Conservation (phyloP, 208 protist species). For the Lotmaria passim region DNA sequence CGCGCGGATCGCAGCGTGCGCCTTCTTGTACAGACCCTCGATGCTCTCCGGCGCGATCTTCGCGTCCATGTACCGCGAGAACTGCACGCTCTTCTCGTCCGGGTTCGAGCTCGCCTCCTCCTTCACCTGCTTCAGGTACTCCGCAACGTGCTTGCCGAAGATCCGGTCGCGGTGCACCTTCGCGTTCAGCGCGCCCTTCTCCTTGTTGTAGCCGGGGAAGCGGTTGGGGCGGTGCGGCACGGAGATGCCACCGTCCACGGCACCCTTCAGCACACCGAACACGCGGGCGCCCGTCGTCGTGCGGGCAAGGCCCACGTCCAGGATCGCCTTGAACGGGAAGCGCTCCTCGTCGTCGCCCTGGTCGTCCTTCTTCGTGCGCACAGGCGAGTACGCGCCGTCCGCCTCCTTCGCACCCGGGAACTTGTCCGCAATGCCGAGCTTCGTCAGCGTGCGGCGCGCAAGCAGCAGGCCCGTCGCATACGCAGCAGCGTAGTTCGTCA, state of each 20-base stretch:
- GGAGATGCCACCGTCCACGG: conserved; percentile 97
- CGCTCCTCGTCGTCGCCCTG: conserved; percentile 84
- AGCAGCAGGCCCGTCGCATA: conserved; percentile 98
- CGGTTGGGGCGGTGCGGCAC: conserved; percentile 97
- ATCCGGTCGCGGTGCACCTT: conserved; percentile 95
- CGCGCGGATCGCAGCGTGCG: conserved; percentile 94
- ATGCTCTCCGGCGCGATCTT: conserved; percentile 93
- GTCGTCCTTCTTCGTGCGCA: conserved; percentile 78
- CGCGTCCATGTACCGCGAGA: conserved; percentile 95
- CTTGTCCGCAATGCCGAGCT: conserved; percentile 93
- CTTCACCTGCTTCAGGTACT: conserved; percentile 98
- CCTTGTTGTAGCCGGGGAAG: conserved; percentile 96
- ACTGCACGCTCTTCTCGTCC: conserved; percentile 94
- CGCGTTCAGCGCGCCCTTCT: conserved; percentile 90
- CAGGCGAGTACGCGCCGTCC: conserved; percentile 84
- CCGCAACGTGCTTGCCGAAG: conserved; percentile 97
- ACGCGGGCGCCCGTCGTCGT: conserved; percentile 97
- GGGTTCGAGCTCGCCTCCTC: conserved; percentile 92
- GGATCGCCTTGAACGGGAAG: conserved; percentile 97
- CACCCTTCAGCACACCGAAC: conserved; percentile 96
- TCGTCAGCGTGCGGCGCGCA: conserved; percentile 96
- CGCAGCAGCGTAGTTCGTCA: conserved; percentile 98
- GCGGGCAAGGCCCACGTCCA: conserved; percentile 97
- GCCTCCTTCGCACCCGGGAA: conserved; percentile 95
- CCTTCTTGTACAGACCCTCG: conserved; percentile 95